These are phyloP conservation scores for Warburgia ugandensis DNA, from an alignment of 164 flowering plant genomes.

Conservation along the genomic window DNA sequence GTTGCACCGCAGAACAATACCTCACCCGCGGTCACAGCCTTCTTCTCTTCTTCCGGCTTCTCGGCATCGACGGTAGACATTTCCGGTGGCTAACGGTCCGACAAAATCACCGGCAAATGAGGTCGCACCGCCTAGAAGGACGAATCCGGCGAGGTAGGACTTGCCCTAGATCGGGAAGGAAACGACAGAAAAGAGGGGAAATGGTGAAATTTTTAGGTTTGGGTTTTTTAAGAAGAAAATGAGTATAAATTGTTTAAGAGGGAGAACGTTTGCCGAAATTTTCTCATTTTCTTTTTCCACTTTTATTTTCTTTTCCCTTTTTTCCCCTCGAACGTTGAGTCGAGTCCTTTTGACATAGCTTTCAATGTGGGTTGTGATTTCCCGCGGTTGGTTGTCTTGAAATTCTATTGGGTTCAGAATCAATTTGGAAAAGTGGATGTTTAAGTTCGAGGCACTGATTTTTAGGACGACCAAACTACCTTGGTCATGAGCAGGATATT, in stretches of 20 bases:
- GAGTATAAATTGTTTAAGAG: not conserved
- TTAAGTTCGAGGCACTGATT: no score
- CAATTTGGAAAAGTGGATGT: not conserved
- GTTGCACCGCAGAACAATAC: slow-evolving; percentile 83
- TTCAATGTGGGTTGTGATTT: not conserved
- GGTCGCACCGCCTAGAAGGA: not conserved
- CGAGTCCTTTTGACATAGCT: no score
- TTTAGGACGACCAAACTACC: no score
- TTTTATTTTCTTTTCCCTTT: not conserved
- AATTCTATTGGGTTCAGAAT: no score
- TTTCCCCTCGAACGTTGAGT: not conserved
- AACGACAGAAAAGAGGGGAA: not conserved
- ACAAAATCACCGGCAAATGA: not conserved
- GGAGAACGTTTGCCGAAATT: not conserved
- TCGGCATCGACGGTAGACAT: slow-evolving; percentile 33
- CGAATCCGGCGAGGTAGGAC: not conserved
- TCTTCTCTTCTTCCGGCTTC: slow-evolving; percentile 31
- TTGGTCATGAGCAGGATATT: no score
- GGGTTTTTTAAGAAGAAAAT: not conserved
- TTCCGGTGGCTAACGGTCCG: slow-evolving; percentile 2
- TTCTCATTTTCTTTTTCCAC: not conserved
- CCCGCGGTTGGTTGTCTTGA: not conserved
- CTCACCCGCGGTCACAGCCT: slow-evolving; percentile 55
- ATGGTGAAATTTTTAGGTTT: not conserved
- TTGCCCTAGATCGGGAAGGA: slow-evolving; percentile 7